A percentile compares a stretch with the other conserved stretches of the same genome.
Evolutionary conservation across 805 yeast species (phyloP).

Genomic region (Suhomyces prunicola): DNA sequence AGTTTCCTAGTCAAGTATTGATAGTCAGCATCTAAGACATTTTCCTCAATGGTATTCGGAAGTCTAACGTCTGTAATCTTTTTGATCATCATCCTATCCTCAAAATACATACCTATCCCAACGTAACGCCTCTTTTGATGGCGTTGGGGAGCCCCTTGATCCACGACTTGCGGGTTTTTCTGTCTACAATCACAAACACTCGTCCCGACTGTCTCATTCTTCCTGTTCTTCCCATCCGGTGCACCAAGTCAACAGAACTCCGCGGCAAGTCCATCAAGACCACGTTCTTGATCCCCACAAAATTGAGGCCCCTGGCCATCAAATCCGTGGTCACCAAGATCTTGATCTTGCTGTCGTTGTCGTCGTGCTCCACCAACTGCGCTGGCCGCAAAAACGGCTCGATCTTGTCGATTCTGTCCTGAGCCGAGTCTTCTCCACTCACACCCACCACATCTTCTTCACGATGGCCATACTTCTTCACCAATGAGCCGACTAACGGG

Average conservation of each 20-base stretch:
- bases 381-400: constrained; percentile 66
- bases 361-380: constrained; percentile 32
- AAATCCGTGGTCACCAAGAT: constrained; percentile 86
- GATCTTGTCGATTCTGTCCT: constrained; percentile 57
- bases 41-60: constrained; percentile 35
- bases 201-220: constrained; percentile 87
- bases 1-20: neutral
- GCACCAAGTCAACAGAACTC: constrained; percentile 81
- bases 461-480: constrained; percentile 33
- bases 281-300: constrained; percentile 76
- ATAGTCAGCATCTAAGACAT: constrained; percentile 27
- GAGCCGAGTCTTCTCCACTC: constrained; percentile 61
- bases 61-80: constrained; percentile 43
- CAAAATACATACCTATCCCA: constrained; percentile 19
- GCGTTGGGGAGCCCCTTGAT: constrained; percentile 76
- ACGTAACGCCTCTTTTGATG: constrained; percentile 47
- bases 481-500: constrained; percentile 54
- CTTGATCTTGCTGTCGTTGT: constrained; percentile 42
- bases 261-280: constrained; percentile 82
- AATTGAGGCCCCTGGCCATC: constrained; percentile 86
- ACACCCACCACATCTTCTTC: constrained; percentile 55
- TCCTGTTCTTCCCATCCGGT: constrained; percentile 92
- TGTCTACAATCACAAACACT: constrained; percentile 74
- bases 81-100: constrained; percentile 29
- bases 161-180: constrained; percentile 69